A percentile compares a stretch with the other conserved stretches of the same genome.
These are phyloP conservation scores for Tricholoma terreum DNA, from an alignment of 768 basidiomycete species.

Conservation along the genomic window DNA sequence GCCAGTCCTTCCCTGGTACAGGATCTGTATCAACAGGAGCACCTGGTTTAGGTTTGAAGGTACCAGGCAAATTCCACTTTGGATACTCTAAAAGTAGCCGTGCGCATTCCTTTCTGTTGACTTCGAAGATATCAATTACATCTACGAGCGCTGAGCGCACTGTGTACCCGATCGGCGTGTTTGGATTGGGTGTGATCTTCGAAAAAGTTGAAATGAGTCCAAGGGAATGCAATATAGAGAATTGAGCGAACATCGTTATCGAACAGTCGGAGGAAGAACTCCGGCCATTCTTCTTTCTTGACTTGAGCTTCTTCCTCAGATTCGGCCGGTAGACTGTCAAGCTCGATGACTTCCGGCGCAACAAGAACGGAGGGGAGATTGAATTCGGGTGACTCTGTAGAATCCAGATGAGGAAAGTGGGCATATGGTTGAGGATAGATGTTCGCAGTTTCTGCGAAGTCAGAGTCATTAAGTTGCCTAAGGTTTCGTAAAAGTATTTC, in stretches of 20 bases:
- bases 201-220: slow-evolving; percentile 2
- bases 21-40: slow-evolving; percentile 51
- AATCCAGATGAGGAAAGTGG: slow-evolving; percentile 42
- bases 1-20: slow-evolving; percentile 69
- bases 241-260: slow-evolving; percentile 45
- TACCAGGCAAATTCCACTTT: slow-evolving; percentile 77
- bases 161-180: slow-evolving; percentile 73
- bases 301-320: slow-evolving; percentile 68
- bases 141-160: slow-evolving; percentile 75
- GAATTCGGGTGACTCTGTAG: slow-evolving; percentile 45
- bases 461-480: slow-evolving; percentile 54
- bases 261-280: slow-evolving; percentile 66
- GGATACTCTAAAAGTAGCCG: slow-evolving; percentile 82
- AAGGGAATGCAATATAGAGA: background rate
- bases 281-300: slow-evolving; percentile 82
- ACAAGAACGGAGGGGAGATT: slow-evolving; percentile 77
- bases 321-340: slow-evolving; percentile 67
- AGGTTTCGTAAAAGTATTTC: slow-evolving; percentile 67
- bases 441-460: slow-evolving; percentile 53
- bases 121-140: slow-evolving; percentile 84
- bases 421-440: slow-evolving; percentile 68
- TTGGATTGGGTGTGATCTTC: slow-evolving; percentile 75
- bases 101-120: slow-evolving; percentile 95
- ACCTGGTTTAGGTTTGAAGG: slow-evolving; percentile 78
- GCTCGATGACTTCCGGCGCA: slow-evolving; percentile 83